Base-by-base conservation (phyloP, 768 basidiomycete species). In the Tylopilus rubrobrunneus region DNA sequence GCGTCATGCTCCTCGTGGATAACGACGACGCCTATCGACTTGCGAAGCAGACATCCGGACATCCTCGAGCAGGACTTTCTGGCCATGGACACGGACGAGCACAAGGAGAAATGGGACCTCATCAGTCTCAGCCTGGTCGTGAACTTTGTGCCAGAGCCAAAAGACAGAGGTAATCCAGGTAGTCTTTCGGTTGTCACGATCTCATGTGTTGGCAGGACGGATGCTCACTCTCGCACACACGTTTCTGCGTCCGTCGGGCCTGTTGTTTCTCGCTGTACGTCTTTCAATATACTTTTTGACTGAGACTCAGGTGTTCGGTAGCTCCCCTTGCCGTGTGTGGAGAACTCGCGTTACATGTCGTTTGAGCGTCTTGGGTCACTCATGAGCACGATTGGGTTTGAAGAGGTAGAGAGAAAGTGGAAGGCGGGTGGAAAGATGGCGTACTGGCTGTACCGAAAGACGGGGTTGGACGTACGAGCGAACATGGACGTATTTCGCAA, bases 21-120 rank as follows among this genome's bases (percentile, higher is more conserved):
- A 48, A 74, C 81, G 17, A 77, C 76, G 28, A 82, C 77, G 0
- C 84, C 92, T 1, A 92, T 96, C 57, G 94, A 97, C 65, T 73
- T 97, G 55, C 85, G 82, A 57, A 89, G 93, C 10, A 81, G 86
- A 43, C 92, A 96, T 68, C 87, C 92, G 0, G 69, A 74, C 36
- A 95, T 97, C 27, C 25, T 74, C n/a, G 85, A 95, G 66, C 92
- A 94, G 66, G 91, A 97, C 66, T 95, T 96, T 62, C 67, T 96
- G 42, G 65, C 78, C 6, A 73, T 93, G 68, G 80, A 86, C 48
- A 60, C 68, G 48, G 65, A 61, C 17, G 73, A 78, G 58, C 72
- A 87, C 62, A 64, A 65, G 10, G 77, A 71, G 55, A 74, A 74
- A 59, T 97, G 92, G 87, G 86, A 92, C 59, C 64, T 85, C 19